A percentile compares a stretch with the other conserved stretches of the same genome.
These are phyloP conservation scores for Hypseocharis bilobata DNA, from an alignment of 441 rosid species.

Conservation along the genomic window DNA sequence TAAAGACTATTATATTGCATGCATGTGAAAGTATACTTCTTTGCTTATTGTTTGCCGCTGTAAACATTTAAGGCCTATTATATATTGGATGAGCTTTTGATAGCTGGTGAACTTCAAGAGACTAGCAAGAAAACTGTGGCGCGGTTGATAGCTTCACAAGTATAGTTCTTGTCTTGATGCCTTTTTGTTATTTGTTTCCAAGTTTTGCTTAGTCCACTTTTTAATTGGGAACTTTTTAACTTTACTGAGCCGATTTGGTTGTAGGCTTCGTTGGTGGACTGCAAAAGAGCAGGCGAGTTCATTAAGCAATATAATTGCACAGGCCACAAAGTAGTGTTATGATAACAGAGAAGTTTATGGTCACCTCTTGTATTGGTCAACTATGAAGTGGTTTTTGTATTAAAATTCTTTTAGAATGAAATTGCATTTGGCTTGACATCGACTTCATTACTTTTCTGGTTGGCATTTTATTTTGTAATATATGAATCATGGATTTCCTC, in stretches of 20 bases:
- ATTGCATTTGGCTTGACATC: neutral
- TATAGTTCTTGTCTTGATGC: slow-evolving; percentile 17
- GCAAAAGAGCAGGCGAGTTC: slow-evolving; percentile 62
- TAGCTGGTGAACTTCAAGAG: slow-evolving; percentile 97
- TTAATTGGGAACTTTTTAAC: neutral
- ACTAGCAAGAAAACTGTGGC: slow-evolving; percentile 92
- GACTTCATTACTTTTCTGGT: slow-evolving; percentile 2
- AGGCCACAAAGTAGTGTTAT: slow-evolving; percentile 45
- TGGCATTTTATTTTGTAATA: neutral
- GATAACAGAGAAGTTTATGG: neutral
- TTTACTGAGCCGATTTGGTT: slow-evolving; percentile 10
- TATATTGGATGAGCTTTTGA: slow-evolving; percentile 67
- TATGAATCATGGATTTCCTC: neutral
- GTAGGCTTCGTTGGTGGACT: slow-evolving; percentile 60
- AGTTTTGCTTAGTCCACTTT: neutral
- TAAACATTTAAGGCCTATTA: slow-evolving; percentile 49
- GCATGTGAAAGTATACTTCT: slow-evolving; percentile 10
- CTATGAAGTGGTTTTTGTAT: slow-evolving; percentile 9
- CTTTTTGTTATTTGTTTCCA: neutral
- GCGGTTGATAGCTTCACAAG: slow-evolving; percentile 79
- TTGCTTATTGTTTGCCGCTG: slow-evolving; percentile 8
- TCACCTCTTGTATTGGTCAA: slow-evolving; percentile 14
- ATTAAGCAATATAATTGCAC: slow-evolving; percentile 57
- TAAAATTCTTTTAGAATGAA: slow-evolving; percentile 15
- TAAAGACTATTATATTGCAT: neutral